Conservation (phyloP, 441 rosid species). For the Flueggea neowawraea region DNA sequence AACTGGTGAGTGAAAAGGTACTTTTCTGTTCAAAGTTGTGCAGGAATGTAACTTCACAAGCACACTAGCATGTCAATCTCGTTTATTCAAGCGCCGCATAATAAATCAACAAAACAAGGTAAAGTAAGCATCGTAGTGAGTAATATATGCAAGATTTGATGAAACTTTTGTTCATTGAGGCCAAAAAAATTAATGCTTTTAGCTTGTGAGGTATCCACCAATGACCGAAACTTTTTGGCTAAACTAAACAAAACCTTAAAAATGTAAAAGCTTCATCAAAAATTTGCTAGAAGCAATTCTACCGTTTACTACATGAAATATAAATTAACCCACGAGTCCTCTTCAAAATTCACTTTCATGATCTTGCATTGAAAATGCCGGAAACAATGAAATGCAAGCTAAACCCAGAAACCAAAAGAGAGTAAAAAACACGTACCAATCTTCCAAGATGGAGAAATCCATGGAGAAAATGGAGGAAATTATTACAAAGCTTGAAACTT, state of each 20-base stretch:
- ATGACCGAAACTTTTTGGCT: neutral
- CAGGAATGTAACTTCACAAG: neutral
- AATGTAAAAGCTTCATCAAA: too few relatives aligned
- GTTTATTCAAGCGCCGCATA: too few relatives aligned
- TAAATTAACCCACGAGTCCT: neutral
- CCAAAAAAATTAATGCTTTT: neutral
- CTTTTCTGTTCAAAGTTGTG: neutral
- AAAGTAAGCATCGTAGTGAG: too few relatives aligned
- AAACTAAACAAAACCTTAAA: neutral
- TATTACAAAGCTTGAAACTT: neutral
- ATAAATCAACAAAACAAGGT: too few relatives aligned
- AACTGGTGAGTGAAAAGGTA: neutral
- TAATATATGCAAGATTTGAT: neutral
- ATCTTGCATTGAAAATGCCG: neutral
- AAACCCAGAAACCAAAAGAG: slow-evolving; percentile 2
- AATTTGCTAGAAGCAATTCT: too few relatives aligned
- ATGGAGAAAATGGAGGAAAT: slow-evolving; percentile 1
- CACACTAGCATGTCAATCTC: neutral
- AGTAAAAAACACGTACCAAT: slow-evolving; percentile 19
- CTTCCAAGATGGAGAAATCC: slow-evolving; percentile 27
- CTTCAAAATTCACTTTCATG: neutral
- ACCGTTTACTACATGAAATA: too few relatives aligned
- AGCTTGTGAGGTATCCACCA: slow-evolving; percentile 1
- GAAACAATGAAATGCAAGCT: neutral
- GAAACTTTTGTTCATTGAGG: neutral